These are phyloP conservation scores for Tylopilus felleus DNA, from an alignment of 768 basidiomycete species.

Conservation along the genomic window DNA sequence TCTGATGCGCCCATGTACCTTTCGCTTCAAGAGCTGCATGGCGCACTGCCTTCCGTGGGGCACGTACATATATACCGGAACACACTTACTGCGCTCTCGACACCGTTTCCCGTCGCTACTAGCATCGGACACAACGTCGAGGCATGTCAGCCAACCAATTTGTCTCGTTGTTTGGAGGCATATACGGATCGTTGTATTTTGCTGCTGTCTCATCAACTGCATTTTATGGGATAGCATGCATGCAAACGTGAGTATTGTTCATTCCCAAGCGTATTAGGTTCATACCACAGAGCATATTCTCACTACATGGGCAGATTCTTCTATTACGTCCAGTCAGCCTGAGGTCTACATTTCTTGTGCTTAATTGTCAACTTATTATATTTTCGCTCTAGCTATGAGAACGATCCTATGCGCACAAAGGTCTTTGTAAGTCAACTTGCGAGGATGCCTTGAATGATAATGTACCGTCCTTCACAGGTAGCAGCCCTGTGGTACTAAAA, in stretches of 20 bases:
- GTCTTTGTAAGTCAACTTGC: background rate
- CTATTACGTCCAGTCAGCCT: slow-evolving; percentile 7
- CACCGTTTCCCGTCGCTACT: background rate
- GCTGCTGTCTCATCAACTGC: background rate
- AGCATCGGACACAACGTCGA: background rate
- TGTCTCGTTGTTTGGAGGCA: background rate
- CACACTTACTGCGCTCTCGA: background rate
- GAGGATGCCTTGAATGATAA: background rate
- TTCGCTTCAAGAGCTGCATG: too few species aligned
- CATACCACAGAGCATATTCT: background rate
- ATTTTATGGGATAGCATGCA: slow-evolving; percentile 3
- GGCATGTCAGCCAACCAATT: background rate
- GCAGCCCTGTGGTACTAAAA: background rate
- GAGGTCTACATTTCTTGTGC: background rate
- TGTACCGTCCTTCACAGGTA: background rate
- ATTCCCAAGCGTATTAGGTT: background rate
- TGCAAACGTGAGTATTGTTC: slow-evolving; percentile 7
- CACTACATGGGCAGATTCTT: slow-evolving; percentile 5
- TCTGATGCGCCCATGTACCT: too few species aligned
- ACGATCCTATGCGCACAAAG: background rate
- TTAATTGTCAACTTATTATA: background rate
- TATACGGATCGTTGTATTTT: slow-evolving; percentile 1
- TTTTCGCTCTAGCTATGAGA: background rate
- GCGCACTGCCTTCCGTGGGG: too few species aligned
- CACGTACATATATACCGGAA: too few species aligned